phyloP scores from a whole-genome alignment of 768 basidiomycete species.

The Daedaleopsis nitida region DNA sequence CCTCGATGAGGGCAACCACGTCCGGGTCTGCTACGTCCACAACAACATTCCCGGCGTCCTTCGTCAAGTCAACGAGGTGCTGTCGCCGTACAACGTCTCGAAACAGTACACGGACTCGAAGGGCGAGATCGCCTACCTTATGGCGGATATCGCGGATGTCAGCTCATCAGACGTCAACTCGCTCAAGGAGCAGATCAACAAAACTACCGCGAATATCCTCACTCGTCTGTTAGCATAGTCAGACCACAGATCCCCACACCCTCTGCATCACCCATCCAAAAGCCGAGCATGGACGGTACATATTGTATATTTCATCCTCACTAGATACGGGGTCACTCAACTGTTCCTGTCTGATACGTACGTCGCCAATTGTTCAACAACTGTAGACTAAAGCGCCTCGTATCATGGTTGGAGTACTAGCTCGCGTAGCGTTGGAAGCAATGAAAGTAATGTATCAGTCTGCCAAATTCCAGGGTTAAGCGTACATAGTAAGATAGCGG shows the following conservation, averaged over 20 bases:
- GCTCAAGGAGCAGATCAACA: conserved; percentile 76
- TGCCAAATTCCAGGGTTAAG: not conserved
- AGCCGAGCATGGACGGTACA: conserved; percentile 38
- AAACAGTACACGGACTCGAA: conserved; percentile 99
- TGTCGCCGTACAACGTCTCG: conserved; percentile 96
- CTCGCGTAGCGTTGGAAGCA: conserved; percentile 3
- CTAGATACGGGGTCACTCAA: conserved; percentile 46
- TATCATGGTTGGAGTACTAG: conserved; percentile 12
- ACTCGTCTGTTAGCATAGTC: conserved; percentile 75
- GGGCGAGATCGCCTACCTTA: conserved; percentile 89
- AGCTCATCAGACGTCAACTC: conserved; percentile 76
- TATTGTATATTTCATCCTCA: conserved; percentile 24
- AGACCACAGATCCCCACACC: no score
- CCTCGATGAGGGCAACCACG: conserved; percentile 74
- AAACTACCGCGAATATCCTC: conserved; percentile 84
- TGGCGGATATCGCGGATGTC: conserved; percentile 96
- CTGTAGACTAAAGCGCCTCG: conserved; percentile 16
- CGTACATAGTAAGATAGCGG: not conserved
- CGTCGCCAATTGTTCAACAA: conserved; percentile 14
- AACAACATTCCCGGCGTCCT: conserved; percentile 95
- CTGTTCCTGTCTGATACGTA: conserved; percentile 40
- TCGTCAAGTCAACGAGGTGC: conserved; percentile 89
- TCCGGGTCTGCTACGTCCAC: conserved; percentile 95
- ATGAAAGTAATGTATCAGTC: conserved; percentile 12
- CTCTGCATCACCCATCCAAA: conserved; percentile 17